Evolutionary conservation across 2,329 filamentous ascomycete species (phyloP).

Genomic region (Cytospora chrysosperma): DNA sequence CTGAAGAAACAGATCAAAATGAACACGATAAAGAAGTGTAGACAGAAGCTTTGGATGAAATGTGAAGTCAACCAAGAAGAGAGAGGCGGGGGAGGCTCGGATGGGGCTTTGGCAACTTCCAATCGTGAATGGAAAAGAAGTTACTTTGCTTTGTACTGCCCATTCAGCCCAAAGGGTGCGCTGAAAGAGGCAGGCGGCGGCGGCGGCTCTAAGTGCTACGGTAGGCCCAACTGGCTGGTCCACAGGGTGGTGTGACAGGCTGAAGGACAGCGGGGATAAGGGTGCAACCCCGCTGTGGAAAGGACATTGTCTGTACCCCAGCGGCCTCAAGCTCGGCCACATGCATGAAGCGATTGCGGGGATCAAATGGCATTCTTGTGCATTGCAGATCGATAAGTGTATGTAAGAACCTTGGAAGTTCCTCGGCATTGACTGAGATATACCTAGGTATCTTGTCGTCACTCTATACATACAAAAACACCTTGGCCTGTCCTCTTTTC

Average conservation of each 20-base stretch:
- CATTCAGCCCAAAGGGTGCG: background rate
- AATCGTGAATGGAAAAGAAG: background rate
- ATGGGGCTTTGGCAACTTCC: background rate
- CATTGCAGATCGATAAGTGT: background rate
- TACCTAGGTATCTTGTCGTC: background rate
- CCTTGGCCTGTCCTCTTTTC: background rate
- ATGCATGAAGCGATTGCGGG: background rate
- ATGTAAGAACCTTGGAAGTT: conserved; percentile 3
- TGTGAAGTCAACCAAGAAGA: background rate
- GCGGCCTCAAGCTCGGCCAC: background rate
- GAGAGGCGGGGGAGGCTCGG: background rate
- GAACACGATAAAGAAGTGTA: background rate
- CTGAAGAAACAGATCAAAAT: background rate
- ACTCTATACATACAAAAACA: background rate
- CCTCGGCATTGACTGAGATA: conserved; percentile 12
- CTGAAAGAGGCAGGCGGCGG: background rate
- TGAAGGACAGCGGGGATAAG: background rate
- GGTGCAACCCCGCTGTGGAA: background rate
- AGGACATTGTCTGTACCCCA: background rate
- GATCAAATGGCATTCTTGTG: background rate
- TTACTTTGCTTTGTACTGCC: background rate
- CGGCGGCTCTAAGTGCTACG: no score
- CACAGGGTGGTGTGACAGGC: background rate
- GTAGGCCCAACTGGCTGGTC: background rate
- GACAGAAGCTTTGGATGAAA: background rate